Evolutionary conservation across 768 basidiomycete species (phyloP).

Genomic region (Lactifluus volemus): DNA sequence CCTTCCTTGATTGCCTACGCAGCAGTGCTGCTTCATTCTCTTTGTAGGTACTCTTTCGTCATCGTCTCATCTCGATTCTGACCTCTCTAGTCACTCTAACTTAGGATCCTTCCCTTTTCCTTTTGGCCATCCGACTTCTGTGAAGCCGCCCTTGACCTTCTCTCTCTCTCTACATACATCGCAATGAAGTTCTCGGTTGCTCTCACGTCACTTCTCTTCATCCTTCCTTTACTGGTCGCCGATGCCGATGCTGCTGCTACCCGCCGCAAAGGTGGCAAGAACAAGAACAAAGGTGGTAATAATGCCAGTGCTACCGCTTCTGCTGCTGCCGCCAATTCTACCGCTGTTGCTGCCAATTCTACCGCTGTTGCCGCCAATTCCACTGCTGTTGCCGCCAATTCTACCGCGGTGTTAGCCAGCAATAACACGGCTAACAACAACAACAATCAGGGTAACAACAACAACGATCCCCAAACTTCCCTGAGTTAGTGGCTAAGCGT

Average conservation of each 20-base stretch:
- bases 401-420: neutral
- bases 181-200: conserved; percentile 18
- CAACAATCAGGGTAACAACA: neutral
- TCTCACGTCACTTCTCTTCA: conserved; percentile 5
- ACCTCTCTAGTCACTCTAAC: conserved; percentile 23
- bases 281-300: neutral
- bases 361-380: conserved; percentile 13
- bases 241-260: conserved; percentile 2
- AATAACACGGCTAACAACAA: neutral
- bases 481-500: conserved; percentile 24
- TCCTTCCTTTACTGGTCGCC: conserved; percentile 1
- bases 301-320: conserved; percentile 6
- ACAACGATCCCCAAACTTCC: conserved; percentile 36
- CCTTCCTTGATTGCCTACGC: conserved; percentile 28
- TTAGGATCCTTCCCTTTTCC: conserved; percentile 26
- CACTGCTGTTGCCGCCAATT: neutral
- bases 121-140: conserved; percentile 36
- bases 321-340: conserved; percentile 13
- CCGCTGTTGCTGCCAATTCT: neutral
- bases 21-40: conserved; percentile 44
- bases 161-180: conserved; percentile 1
- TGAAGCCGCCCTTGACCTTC: conserved; percentile 29
- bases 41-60: conserved; percentile 18
- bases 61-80: neutral
- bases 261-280: neutral